A percentile compares a stretch with the other conserved stretches of the same genome.
Conservation (phyloP, 1,284 basidiomycete species). For the Athelia psychrophila region DNA sequence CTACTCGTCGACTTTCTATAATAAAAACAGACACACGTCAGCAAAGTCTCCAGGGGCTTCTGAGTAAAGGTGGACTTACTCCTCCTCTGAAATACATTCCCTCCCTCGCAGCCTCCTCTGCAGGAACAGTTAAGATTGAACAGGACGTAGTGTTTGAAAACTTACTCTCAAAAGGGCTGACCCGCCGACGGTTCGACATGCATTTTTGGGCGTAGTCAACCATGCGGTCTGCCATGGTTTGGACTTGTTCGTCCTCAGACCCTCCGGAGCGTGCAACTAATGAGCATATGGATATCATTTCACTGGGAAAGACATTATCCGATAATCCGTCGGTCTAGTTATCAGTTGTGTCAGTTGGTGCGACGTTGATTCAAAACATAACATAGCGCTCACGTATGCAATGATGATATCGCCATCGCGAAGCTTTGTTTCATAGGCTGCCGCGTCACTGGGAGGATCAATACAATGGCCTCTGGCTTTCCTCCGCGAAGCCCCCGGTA, state of each 20-base stretch:
- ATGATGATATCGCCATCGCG: slow-evolving; percentile 74
- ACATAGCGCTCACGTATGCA: slow-evolving; percentile 64
- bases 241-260: slow-evolving; percentile 58
- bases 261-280: slow-evolving; percentile 55
- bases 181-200: slow-evolving; percentile 59
- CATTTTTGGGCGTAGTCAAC: slow-evolving; percentile 68
- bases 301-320: slow-evolving; percentile 80
- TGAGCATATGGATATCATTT: slow-evolving; percentile 66
- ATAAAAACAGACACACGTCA: slow-evolving; percentile 14
- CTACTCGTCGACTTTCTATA: slow-evolving; percentile 64
- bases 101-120: slow-evolving; percentile 60
- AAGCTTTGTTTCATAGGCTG: slow-evolving; percentile 59
- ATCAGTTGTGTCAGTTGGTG: slow-evolving; percentile 6
- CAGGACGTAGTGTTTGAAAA: slow-evolving; percentile 7
- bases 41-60: slow-evolving; percentile 1
- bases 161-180: slow-evolving; percentile 73
- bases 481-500: slow-evolving; percentile 42
- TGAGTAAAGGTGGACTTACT: slow-evolving; percentile 39
- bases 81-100: slow-evolving; percentile 68
- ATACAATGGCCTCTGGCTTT: slow-evolving; percentile 45
- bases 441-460: slow-evolving; percentile 68
- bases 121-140: slow-evolving; percentile 6
- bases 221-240: slow-evolving; percentile 68
- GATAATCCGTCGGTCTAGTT: slow-evolving; percentile 81
- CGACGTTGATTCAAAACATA: not conserved